Conservation (phyloP, 768 basidiomycete species). For the Xerocomellus chrysenteron region DNA sequence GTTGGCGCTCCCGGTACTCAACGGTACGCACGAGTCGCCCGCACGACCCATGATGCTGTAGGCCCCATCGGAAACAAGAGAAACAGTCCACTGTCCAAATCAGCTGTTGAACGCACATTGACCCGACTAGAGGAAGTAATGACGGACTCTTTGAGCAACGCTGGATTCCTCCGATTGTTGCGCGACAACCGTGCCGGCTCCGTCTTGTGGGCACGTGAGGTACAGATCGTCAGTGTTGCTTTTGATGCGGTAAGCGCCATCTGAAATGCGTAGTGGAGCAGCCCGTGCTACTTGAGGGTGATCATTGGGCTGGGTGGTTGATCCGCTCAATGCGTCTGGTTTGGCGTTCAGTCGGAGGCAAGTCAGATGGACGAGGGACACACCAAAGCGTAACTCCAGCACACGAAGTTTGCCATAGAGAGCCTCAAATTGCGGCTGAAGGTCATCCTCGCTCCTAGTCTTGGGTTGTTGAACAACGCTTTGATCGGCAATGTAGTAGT, state of each 20-base stretch:
- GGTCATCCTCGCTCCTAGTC: not conserved
- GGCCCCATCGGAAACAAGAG: not conserved
- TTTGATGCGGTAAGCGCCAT: slow-evolving; percentile 4
- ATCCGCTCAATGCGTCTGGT: not conserved
- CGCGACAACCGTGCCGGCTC: not conserved
- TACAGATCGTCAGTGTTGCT: not conserved
- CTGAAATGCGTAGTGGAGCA: not conserved
- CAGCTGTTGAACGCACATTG: not conserved
- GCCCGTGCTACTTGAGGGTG: not conserved
- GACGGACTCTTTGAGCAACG: not conserved
- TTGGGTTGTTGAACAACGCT: not conserved
- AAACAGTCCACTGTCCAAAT: not conserved
- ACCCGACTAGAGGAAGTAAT: not conserved
- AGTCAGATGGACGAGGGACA: not conserved
- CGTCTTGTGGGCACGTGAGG: not conserved
- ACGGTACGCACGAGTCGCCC: not conserved
- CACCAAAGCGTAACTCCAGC: not conserved
- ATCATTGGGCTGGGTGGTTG: not conserved
- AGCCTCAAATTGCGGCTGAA: not conserved
- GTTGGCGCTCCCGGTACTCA: not conserved
- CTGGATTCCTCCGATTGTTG: not conserved
- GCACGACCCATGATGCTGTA: not conserved
- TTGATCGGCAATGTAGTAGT: not conserved
- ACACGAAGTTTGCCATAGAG: not conserved
- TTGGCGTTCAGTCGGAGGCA: not conserved